Conservation (phyloP, 345 rosid genomes). For the Eucalyptus tenuipes region DNA sequence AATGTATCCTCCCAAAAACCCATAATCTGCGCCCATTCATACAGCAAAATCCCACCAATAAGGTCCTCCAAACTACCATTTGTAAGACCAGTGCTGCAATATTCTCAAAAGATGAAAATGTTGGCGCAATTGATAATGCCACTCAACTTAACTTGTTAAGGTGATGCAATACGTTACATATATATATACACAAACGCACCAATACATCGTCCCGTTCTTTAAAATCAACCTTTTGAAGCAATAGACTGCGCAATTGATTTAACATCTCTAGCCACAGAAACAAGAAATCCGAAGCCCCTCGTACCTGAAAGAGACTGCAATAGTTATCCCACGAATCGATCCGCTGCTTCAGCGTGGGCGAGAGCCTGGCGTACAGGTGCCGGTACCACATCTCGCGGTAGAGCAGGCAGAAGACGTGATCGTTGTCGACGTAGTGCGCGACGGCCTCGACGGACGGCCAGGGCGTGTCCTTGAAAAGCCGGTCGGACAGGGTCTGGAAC, state of each 20-base stretch:
- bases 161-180: neutral
- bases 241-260: neutral
- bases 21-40: neutral
- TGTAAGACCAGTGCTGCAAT: neutral
- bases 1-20: neutral
- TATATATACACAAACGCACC: neutral
- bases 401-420: constrained; percentile 85
- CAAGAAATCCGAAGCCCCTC: neutral
- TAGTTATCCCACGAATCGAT: constrained; percentile 97
- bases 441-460: constrained; percentile 98
- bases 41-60: neutral
- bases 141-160: neutral
- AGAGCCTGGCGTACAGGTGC: constrained; percentile 81
- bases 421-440: constrained; percentile 75
- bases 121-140: neutral
- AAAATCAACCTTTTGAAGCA: neutral
- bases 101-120: neutral
- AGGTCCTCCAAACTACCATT: neutral
- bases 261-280: neutral
- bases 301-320: constrained; percentile 78
- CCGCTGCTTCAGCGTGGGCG: constrained; percentile 89
- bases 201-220: neutral
- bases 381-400: constrained; percentile 99
- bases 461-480: constrained; percentile 86
- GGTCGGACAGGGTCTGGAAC: constrained; percentile 78